A percentile compares a stretch with the other conserved stretches of the same genome.
Conservation (phyloP, 2,329 filamentous ascomycete species). For the Colletotrichum sp. region DNA sequence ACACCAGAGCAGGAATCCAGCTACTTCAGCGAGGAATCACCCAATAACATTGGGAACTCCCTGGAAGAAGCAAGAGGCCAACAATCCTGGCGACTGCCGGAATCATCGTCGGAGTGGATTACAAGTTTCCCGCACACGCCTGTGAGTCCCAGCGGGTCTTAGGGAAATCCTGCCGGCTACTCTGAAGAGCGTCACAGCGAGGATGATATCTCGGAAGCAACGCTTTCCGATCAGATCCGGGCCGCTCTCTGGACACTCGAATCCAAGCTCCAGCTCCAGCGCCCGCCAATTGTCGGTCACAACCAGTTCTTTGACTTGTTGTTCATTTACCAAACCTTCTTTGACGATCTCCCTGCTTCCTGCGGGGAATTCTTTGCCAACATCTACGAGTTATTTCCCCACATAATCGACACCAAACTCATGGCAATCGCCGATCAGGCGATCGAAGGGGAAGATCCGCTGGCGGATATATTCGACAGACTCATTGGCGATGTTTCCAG, state of each 20-base stretch:
- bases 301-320: conserved; percentile 70
- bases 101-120: neutral
- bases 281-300: conserved; percentile 62
- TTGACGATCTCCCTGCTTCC: conserved; percentile 59
- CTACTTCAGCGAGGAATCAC: neutral
- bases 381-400: conserved; percentile 52
- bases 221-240: neutral
- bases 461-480: neutral
- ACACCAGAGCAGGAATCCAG: neutral
- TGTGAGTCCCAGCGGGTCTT: neutral
- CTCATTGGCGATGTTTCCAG: neutral
- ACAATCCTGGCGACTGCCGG: neutral
- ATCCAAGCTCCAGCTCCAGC: conserved; percentile 28
- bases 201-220: neutral
- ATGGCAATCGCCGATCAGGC: conserved; percentile 48
- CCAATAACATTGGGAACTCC: neutral
- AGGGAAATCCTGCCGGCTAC: neutral
- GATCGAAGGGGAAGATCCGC: conserved; percentile 18
- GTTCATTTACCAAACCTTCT: conserved; percentile 68
- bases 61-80: neutral
- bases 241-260: conserved; percentile 20
- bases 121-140: neutral
- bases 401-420: conserved; percentile 66
- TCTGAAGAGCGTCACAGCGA: neutral
- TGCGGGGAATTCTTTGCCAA: conserved; percentile 56